phyloP scores from a whole-genome alignment of 345 rosid genomes.

The Hibiscus tridactylites region DNA sequence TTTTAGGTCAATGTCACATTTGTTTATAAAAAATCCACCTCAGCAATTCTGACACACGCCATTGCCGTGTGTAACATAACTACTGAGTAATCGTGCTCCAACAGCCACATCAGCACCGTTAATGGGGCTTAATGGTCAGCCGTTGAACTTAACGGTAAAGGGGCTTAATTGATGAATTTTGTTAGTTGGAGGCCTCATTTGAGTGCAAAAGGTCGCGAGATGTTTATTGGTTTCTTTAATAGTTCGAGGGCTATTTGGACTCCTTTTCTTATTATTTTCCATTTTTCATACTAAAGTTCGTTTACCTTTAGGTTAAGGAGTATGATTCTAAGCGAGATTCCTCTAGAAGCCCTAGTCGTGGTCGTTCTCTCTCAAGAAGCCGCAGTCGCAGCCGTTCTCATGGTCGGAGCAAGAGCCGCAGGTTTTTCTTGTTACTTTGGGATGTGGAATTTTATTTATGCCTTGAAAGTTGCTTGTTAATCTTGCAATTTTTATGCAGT shows the following conservation, averaged over 20 bases:
- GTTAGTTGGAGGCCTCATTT: no score
- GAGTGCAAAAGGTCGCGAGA: no score
- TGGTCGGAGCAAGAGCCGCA: conserved; percentile 44
- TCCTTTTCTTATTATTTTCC: neutral
- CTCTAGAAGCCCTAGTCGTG: conserved; percentile 74
- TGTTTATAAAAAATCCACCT: no score
- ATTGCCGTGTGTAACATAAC: no score
- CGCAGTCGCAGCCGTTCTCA: conserved; percentile 21
- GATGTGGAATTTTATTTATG: neutral
- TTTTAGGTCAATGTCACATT: no score
- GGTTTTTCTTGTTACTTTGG: conserved; percentile 25
- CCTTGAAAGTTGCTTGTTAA: conserved; percentile 8
- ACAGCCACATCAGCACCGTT: no score
- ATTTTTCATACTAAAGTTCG: neutral
- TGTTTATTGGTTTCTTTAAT: no score
- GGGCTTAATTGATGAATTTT: no score
- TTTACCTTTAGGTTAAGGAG: conserved; percentile 59
- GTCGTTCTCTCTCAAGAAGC: conserved; percentile 23
- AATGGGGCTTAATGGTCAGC: no score
- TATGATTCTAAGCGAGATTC: conserved; percentile 67
- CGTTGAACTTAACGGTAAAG: no score
- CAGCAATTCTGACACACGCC: no score
- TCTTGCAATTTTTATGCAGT: conserved; percentile 34
- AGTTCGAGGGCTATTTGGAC: neutral
- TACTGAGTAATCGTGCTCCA: no score